Conservation (phyloP, 164 flowering plant genomes). For the Sedum album region DNA sequence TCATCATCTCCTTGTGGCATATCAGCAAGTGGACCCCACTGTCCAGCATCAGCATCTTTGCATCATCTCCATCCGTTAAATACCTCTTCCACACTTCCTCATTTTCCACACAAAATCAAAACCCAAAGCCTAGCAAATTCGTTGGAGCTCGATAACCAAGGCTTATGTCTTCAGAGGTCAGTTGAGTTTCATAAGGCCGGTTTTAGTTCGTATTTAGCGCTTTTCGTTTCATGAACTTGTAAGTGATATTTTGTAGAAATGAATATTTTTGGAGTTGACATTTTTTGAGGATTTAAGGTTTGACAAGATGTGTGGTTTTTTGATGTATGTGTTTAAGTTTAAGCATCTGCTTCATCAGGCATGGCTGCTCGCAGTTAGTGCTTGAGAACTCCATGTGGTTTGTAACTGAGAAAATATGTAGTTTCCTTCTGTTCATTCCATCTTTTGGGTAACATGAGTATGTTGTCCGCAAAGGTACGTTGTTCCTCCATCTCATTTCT, state of each 20-base stretch:
- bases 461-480: not conserved
- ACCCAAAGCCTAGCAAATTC: not conserved
- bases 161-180: conserved; percentile 1
- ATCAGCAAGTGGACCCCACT: not conserved
- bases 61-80: not conserved
- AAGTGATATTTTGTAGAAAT: not conserved
- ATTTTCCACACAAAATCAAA: not conserved
- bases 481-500: not conserved
- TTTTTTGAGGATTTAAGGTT: not conserved
- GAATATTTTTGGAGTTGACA: not conserved
- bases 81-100: not conserved
- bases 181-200: conserved; percentile 3
- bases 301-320: not conserved
- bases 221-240: not conserved
- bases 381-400: conserved; percentile 2
- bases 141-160: not conserved
- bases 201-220: not conserved
- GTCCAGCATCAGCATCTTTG: not conserved
- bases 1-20: not conserved
- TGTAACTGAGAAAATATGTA: conserved; percentile 6
- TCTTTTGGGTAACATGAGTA: not conserved
- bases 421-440: conserved; percentile 4
- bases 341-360: not conserved
- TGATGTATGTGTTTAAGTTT: not conserved
- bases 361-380: conserved; percentile 9